phyloP scores from a whole-genome alignment of 2,329 filamentous ascomycete species.

The Simplicillium sp. region DNA sequence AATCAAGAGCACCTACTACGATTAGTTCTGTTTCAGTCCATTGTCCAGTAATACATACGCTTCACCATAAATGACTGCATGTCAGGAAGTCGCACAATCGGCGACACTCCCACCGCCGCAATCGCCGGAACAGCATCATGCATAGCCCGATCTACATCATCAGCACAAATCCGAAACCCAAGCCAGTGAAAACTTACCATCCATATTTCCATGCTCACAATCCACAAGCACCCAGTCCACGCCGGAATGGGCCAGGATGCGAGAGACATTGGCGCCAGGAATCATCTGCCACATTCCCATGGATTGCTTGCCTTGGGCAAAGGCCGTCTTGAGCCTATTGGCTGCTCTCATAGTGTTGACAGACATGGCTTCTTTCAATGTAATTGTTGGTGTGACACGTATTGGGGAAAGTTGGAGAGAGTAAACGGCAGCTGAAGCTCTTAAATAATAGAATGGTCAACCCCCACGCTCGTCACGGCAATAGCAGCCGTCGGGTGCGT shows the following conservation, averaged over 20 bases:
- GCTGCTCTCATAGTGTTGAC: constrained; percentile 28
- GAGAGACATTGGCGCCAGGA: constrained; percentile 49
- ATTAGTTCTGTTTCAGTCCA: constrained; percentile 6
- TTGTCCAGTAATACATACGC: constrained; percentile 15
- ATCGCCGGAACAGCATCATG: constrained; percentile 44
- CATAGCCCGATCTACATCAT: constrained; percentile 33
- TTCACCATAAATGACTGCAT: constrained; percentile 36
- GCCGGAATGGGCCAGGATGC: constrained; percentile 49
- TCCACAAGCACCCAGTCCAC: constrained; percentile 58
- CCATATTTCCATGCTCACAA: constrained; percentile 43
- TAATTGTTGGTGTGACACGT: constrained; percentile 1
- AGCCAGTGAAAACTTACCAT: constrained; percentile 20
- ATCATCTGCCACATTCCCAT: constrained; percentile 57
- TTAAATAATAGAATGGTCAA: neutral
- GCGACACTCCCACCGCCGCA: constrained; percentile 32
- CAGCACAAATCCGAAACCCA: neutral
- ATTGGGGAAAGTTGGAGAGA: too few species aligned
- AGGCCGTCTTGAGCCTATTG: constrained; percentile 39
- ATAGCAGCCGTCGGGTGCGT: too few species aligned
- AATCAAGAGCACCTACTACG: constrained; percentile 34
- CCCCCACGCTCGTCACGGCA: neutral
- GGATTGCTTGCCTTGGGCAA: constrained; percentile 36
- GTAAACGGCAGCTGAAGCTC: too few species aligned
- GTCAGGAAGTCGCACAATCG: constrained; percentile 43
- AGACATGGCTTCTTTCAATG: neutral